Conservation (phyloP, 2,329 filamentous ascomycete species). For the Neoscytalidium dimidiatum region DNA sequence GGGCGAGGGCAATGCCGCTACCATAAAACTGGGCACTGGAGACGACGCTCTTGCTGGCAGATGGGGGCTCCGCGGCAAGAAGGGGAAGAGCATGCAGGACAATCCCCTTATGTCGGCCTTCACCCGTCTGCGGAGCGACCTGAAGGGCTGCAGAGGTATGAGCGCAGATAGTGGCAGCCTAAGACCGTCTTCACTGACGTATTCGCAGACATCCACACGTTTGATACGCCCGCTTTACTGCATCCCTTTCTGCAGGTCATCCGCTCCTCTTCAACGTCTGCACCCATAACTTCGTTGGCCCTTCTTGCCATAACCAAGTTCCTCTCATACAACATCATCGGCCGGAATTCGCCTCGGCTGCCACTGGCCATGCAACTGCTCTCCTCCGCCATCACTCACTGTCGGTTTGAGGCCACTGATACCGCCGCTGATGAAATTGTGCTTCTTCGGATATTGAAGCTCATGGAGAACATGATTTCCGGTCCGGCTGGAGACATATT, state of each 20-base stretch:
- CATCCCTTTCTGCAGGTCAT: conserved; percentile 97
- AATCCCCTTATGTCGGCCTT: conserved; percentile 96
- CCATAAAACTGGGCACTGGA: conserved; percentile 30
- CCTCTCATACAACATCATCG: conserved; percentile 90
- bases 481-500: conserved; percentile 88
- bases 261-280: conserved; percentile 91
- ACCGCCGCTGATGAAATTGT: conserved; percentile 95
- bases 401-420: conserved; percentile 95
- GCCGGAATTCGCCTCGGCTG: conserved; percentile 80
- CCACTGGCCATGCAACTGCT: conserved; percentile 91
- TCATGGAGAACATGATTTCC: conserved; percentile 98
- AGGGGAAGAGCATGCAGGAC: conserved; percentile 95
- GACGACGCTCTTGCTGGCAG: conserved; percentile 71
- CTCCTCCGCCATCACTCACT: conserved; percentile 94
- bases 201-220: conserved; percentile 72
- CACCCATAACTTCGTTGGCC: conserved; percentile 92
- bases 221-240: conserved; percentile 86
- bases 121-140: conserved; percentile 81
- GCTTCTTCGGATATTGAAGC: conserved; percentile 85
- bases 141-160: conserved; percentile 80
- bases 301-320: conserved; percentile 95
- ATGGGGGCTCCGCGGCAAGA: conserved; percentile 93
- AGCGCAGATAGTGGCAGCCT: not conserved
- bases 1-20: conserved; percentile 37
- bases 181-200: conserved; percentile 26